Evolutionary conservation across 306 rosid species (phyloP).

Genomic region (Abrus pulchellus): DNA sequence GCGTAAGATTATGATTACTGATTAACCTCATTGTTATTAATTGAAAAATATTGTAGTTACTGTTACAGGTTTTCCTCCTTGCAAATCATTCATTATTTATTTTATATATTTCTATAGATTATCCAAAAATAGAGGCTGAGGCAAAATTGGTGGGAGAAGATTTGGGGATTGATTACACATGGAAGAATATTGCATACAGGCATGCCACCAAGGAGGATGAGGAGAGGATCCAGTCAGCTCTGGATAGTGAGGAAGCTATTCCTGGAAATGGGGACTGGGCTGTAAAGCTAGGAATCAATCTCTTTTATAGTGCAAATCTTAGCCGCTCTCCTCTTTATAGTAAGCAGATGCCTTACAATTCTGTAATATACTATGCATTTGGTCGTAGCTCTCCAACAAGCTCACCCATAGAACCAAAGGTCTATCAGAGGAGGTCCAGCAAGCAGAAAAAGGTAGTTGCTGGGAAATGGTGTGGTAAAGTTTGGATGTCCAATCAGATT

Average conservation of each 20-base stretch:
- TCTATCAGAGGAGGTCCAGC: constrained; percentile 75
- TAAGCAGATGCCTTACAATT: constrained; percentile 98
- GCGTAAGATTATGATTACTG: constrained; percentile 2
- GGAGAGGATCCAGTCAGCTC: constrained; percentile 80
- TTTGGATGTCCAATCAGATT: constrained; percentile 97
- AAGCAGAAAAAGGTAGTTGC: constrained; percentile 86
- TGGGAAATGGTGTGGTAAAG: constrained; percentile 99
- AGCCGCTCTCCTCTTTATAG: constrained; percentile 94
- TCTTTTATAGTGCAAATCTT: constrained; percentile 92
- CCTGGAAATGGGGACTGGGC: constrained; percentile 97
- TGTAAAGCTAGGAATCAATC: constrained; percentile 97
- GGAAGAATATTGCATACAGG: constrained; percentile 74
- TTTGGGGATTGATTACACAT: constrained; percentile 64
- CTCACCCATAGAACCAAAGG: constrained; percentile 67
- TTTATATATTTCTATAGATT: constrained; percentile 63
- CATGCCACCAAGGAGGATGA: constrained; percentile 79
- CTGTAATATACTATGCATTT: constrained; percentile 90
- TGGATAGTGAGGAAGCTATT: constrained; percentile 91
- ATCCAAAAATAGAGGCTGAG: constrained; percentile 91
- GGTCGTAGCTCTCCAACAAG: constrained; percentile 75
- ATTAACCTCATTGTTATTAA: background rate
- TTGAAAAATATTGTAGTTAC: constrained; percentile 33
- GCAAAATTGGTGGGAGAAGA: constrained; percentile 82
- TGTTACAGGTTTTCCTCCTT: constrained; percentile 31
- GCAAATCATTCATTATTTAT: constrained; percentile 42